phyloP scores from a whole-genome alignment of 2,329 filamentous ascomycete species.

The Hymenoscyphus linearis region DNA sequence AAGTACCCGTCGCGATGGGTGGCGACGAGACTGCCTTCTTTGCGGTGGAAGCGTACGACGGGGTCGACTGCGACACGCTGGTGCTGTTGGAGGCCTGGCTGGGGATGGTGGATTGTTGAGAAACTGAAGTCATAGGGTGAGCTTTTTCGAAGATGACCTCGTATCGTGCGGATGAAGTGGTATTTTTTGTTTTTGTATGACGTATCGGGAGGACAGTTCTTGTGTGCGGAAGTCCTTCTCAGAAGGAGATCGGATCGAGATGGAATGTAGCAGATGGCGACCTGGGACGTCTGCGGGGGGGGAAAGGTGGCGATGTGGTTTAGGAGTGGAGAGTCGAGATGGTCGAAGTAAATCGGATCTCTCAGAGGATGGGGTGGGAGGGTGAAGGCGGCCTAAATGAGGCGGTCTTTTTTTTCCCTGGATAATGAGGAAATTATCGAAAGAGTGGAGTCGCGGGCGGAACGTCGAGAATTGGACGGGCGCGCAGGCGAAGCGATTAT shows the following conservation, averaged over 20 bases:
- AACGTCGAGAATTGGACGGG: slow-evolving; percentile 16
- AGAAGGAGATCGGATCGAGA: slow-evolving; percentile 24
- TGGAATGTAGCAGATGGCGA: slow-evolving; percentile 20
- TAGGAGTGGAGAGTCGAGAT: slow-evolving; percentile 24
- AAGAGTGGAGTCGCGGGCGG: slow-evolving; percentile 6
- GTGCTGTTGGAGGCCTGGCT: slow-evolving; percentile 50
- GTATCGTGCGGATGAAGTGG: slow-evolving; percentile 17
- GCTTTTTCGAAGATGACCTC: slow-evolving; percentile 25
- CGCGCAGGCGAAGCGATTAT: slow-evolving; percentile 17
- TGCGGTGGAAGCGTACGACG: slow-evolving; percentile 63
- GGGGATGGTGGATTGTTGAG: slow-evolving; percentile 29
- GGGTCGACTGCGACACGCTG: slow-evolving; percentile 48
- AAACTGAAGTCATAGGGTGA: slow-evolving; percentile 34
- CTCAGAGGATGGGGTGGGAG: slow-evolving; percentile 16
- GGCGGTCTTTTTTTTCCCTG: slow-evolving; percentile 21
- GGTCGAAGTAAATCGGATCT: slow-evolving; percentile 32
- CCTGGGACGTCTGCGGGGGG: slow-evolving; percentile 13
- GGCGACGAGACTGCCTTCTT: slow-evolving; percentile 59
- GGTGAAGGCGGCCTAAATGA: slow-evolving; percentile 18
- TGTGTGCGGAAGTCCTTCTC: slow-evolving; percentile 21
- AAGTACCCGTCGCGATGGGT: slow-evolving; percentile 54
- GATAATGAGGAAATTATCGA: background rate
- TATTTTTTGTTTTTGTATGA: slow-evolving; percentile 23
- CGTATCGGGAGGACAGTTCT: slow-evolving; percentile 26
- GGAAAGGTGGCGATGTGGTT: slow-evolving; percentile 16